Base-by-base conservation (phyloP, 2,329 filamentous ascomycete species). In the Talaromyces piceae region DNA sequence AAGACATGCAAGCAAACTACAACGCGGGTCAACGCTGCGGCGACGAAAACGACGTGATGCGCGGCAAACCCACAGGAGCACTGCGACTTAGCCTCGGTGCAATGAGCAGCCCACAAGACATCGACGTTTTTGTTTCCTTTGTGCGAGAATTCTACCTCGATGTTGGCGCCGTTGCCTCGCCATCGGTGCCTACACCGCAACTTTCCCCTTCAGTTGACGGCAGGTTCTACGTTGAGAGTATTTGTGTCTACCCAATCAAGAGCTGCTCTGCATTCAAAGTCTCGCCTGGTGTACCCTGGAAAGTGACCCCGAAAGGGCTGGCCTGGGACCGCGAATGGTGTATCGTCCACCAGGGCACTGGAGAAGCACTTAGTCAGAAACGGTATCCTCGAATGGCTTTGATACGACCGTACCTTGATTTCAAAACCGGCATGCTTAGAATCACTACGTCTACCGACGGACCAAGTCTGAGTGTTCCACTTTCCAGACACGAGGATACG, bases 251-350 rank as follows among this genome's bases (percentile, higher is more conserved):
- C 62, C 93, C 93, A 0, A 91, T 98, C 63, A 98, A 98, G 68
- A 95, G 90, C 64, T 97, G 93, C 61, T 87, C 83, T 13, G 87
- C 87, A 0, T 95, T 86, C 65, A 73, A 74, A 30, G 76, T 97
- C 26, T 85, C 89, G 1, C 55, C 70, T 0, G 77, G 74, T 2
- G 72, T 71, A 6, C 63, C 75, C 12, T 98, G 93, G 93, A 82
- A 87, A 59, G 77, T 97, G 18, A 81, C 80, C 50, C 75, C 79
- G 6, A 90, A 96, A 70, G 93, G 93, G 0, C 75, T 98, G 2
- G 86, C 84, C 7, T 97, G 91, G 90, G 93, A 98, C 66, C 80
- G 93, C 55, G 91, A 97, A 72, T 98, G 93, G 91, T 97, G 91
- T 69, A 74, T 98, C 18, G 77, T 98, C 12, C 91, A 96, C 64